These are phyloP conservation scores for Immersiporthe knoxdaviesiana DNA, from an alignment of 2,329 filamentous ascomycete genomes.

Conservation along the genomic window DNA sequence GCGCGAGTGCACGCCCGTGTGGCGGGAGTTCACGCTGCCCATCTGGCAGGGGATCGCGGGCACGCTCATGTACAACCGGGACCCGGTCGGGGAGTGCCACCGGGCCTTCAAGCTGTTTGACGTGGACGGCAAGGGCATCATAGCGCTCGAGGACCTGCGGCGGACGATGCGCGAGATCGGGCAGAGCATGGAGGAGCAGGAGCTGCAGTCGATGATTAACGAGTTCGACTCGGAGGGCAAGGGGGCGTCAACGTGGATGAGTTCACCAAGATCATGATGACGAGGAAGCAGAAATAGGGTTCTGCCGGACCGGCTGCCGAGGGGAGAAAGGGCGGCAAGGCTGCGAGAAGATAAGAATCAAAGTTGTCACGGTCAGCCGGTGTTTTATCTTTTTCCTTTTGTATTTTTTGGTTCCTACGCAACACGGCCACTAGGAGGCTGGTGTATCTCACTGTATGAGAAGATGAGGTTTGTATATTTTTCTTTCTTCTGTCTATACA, in stretches of 20 bases:
- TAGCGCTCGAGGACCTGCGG: conserved; percentile 85
- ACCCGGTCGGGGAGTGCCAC: conserved; percentile 88
- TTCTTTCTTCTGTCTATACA: conserved; percentile 7
- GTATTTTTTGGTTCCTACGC: background rate
- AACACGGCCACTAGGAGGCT: background rate
- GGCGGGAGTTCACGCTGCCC: conserved; percentile 74
- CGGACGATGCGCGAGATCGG: conserved; percentile 88
- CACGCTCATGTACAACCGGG: conserved; percentile 76
- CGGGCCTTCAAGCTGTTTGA: conserved; percentile 94
- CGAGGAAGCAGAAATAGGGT: conserved; percentile 36
- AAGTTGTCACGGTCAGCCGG: background rate
- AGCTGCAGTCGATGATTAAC: conserved; percentile 94
- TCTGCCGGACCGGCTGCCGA: conserved; percentile 6
- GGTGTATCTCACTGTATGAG: background rate
- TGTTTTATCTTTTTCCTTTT: too few species aligned
- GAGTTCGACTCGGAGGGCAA: conserved; percentile 96
- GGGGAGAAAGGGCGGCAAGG: conserved; percentile 16
- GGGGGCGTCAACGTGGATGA: conserved; percentile 71
- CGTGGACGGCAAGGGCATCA: conserved; percentile 86
- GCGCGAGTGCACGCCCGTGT: conserved; percentile 60
- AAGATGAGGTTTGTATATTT: conserved; percentile 11
- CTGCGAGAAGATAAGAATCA: conserved; percentile 4
- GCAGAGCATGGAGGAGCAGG: conserved; percentile 89
- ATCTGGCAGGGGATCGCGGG: conserved; percentile 79
- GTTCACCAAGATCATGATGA: conserved; percentile 66